Evolutionary conservation across 2,329 filamentous ascomycete genomes (phyloP).

Genomic region (Grosmannia penicillata): DNA sequence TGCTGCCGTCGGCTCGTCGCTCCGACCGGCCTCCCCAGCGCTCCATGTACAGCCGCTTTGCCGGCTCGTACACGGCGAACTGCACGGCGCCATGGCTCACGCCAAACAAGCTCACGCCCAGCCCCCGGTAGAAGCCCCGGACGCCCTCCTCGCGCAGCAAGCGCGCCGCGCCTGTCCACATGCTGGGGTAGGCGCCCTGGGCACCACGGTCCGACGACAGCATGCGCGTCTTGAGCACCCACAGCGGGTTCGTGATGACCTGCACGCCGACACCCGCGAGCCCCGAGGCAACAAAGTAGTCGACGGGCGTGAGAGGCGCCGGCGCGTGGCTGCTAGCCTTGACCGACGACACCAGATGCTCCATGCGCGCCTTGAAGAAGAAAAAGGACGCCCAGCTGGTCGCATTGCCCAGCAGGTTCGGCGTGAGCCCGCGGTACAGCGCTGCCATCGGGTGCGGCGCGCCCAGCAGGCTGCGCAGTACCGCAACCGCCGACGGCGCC

Average conservation of each 20-base stretch:
- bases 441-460: constrained; percentile 46
- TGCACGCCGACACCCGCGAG: constrained; percentile 59
- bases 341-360: constrained; percentile 27
- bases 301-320: constrained; percentile 37
- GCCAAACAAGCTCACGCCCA: constrained; percentile 69
- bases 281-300: constrained; percentile 74
- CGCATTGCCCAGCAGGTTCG: constrained; percentile 84
- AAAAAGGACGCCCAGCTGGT: constrained; percentile 90
- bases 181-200: constrained; percentile 66
- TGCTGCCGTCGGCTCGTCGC: background rate
- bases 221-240: constrained; percentile 98
- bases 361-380: constrained; percentile 49
- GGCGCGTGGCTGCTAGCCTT: constrained; percentile 11
- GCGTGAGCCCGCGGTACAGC: constrained; percentile 78
- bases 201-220: constrained; percentile 63
- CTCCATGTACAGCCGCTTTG: constrained; percentile 40
- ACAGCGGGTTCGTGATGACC: constrained; percentile 81
- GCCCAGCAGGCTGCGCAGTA: constrained; percentile 32
- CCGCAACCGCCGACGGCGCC: constrained; percentile 31
- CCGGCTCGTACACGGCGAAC: constrained; percentile 82
- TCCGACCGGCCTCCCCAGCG: constrained; percentile 14
- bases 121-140: constrained; percentile 73
- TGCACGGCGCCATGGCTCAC: constrained; percentile 89
- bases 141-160: constrained; percentile 60
- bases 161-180: constrained; percentile 52